Evolutionary conservation across 1,139 yeast genomes (phyloP), one percentile per base, ranked within the genome.

Genomic region (Geotrichum histeridarum): DNA sequence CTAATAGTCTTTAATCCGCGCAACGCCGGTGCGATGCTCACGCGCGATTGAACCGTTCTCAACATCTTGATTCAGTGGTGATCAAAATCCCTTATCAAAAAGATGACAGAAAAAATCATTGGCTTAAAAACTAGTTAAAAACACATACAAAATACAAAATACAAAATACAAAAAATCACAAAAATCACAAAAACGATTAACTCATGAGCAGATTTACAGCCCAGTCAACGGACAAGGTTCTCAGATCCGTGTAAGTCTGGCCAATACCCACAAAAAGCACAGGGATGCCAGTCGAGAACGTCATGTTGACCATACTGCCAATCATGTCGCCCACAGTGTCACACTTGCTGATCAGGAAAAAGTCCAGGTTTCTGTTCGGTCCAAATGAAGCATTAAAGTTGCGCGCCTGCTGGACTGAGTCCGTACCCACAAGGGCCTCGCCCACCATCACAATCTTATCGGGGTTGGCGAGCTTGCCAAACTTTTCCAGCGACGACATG

Each of bases 391-490:
- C 81, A 68, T 93, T 91, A 72, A 93, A 93, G 67, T 93, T 91
- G 54, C 81, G 81, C 0, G 99, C 99, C 69, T 93, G 99, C 67
- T 87, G 89, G 4, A 93, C 97, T 1, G 97, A 89, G 67, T 93
- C 99, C 0, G 98, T 91, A 18, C 99, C 99, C 1, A 91, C 99
- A 48, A 93, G 76, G 0, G 99, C 99, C 70, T 93, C 99, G 45
- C 98, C 99, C 17, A 93, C 99, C 98, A 93, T 93, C 65, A 93
- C 90, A 65, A 93, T 91, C 71, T 88, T 91, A 71, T 93, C 94
- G 1, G 99, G 99, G 57, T 88, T 80, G 2, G 98, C 98, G 51
- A 95, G 91, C 64, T 87, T 91, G 32, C 97, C 98, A 72, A 93
- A 94, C 58, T 93, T 89, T 64, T 91, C 95, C 61, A 93, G 75